Percentiles rank a stretch among this genome's conserved stretches.
phyloP scores from a whole-genome alignment of 345 rosid species.

The Lagerstroemia speciosa region DNA sequence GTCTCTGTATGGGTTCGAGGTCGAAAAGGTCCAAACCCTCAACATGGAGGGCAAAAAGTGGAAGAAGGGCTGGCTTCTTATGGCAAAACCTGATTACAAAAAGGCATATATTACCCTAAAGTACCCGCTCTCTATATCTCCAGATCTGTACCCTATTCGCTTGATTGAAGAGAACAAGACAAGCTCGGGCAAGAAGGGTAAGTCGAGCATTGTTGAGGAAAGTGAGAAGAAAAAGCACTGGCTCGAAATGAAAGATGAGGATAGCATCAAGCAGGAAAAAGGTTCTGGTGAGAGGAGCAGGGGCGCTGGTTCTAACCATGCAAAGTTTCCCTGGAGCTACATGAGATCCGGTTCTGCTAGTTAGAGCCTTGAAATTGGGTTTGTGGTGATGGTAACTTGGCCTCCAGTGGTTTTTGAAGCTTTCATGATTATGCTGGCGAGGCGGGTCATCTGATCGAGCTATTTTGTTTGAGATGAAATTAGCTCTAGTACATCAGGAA shows the following conservation, averaged over 20 bases:
- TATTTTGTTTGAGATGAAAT: too few species aligned
- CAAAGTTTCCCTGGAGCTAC: slow-evolving; percentile 76
- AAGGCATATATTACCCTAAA: slow-evolving; percentile 72
- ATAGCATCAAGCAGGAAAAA: slow-evolving; percentile 12
- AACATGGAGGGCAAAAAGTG: slow-evolving; percentile 94
- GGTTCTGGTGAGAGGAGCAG: slow-evolving; percentile 14
- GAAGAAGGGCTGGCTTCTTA: slow-evolving; percentile 66
- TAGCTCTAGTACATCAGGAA: background rate
- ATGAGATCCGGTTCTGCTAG: slow-evolving; percentile 23
- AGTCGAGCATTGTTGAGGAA: slow-evolving; percentile 59
- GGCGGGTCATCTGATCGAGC: background rate
- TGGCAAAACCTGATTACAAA: slow-evolving; percentile 84
- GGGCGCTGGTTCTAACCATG: slow-evolving; percentile 2
- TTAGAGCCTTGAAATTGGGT: background rate
- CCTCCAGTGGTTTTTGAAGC: background rate
- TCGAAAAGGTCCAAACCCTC: slow-evolving; percentile 74
- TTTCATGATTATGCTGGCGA: background rate
- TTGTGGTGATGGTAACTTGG: background rate
- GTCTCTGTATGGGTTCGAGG: slow-evolving; percentile 82
- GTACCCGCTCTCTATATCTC: slow-evolving; percentile 56
- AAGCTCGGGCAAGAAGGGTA: slow-evolving; percentile 46
- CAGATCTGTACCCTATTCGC: slow-evolving; percentile 54
- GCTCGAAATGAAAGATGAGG: slow-evolving; percentile 48
- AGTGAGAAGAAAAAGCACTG: slow-evolving; percentile 64
- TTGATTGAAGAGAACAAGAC: slow-evolving; percentile 54